Evolutionary conservation across 139 green algal genomes (phyloP).

Genomic region (Closterium sp.): DNA sequence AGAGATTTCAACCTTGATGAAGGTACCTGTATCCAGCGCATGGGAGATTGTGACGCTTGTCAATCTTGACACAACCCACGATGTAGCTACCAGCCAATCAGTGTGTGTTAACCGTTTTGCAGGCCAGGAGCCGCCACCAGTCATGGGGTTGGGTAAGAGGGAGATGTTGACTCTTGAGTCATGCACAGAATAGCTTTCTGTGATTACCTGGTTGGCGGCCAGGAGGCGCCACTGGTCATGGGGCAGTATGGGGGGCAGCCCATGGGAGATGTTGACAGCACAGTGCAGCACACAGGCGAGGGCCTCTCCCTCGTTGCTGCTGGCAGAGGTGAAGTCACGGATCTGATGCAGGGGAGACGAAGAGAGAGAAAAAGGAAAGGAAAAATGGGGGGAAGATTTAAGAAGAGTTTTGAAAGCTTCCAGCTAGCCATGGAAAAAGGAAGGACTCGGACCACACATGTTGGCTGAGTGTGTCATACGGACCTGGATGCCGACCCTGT

Average conservation of each 20-base stretch:
- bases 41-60: too few relatives aligned
- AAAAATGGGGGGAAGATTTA: too few relatives aligned
- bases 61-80: too few relatives aligned
- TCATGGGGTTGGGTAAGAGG: background rate
- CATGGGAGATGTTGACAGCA: background rate
- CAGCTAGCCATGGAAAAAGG: too few relatives aligned
- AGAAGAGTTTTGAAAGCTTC: too few relatives aligned
- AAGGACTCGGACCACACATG: background rate
- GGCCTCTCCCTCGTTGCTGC: background rate
- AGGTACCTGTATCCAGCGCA: too few relatives aligned
- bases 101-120: too few relatives aligned
- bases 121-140: too few relatives aligned
- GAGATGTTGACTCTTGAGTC: background rate
- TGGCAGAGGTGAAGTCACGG: background rate
- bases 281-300: background rate
- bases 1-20: too few relatives aligned
- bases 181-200: too few relatives aligned
- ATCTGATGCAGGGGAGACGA: background rate
- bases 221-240: background rate
- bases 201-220: background rate
- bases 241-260: background rate
- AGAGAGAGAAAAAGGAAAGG: background rate
- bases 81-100: too few relatives aligned
- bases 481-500: constrained; percentile 14
- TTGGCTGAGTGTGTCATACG: background rate